Evolutionary conservation across 1,139 yeast species (phyloP), one percentile per base, ranked within the genome.

Genomic region (Zygoascus meyerae): DNA sequence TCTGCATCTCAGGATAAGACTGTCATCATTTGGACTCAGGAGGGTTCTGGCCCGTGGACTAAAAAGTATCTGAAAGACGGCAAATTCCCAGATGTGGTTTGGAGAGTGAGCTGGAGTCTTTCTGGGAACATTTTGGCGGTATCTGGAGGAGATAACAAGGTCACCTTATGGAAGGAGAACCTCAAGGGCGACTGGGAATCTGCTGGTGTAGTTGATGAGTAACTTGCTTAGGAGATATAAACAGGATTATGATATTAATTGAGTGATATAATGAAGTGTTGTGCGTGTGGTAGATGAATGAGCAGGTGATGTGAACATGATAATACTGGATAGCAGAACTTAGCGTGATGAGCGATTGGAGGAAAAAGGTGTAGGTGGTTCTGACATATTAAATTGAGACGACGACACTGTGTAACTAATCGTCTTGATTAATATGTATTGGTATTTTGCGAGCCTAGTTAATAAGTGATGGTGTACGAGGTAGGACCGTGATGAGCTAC

Each of bases 101-200:
- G 98, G 98, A 83, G 97, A 67, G 95, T 95, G 48, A 84, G 95
- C 56, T 92, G 98, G 98, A 87, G 97, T 16, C 76, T 89, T 58
- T 83, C 95, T 40, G 99, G 99, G 46, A 92, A 92, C 65, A 83
- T 94, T 40, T 77, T 92, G 61, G 99, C 99, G 3, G 87, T 92
- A 39, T 81, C 94, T 47, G 96, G 97, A 34, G 97, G 97, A 46
- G 97, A 92, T 65, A 90, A 90, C 68, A 87, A 86, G 69, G 92
- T 92, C 41, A 87, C 95, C 38, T 76, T 92, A 65, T 94, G 97
- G 97, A 90, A 89, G 71, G 98, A 94, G 70, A 86, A 84, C 63
- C 73, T 90, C 57, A 82, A 82, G 61, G 97, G 97, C 45, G 82
- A 83, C 61, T 92, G 98, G 98, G 97, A 90, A 69, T 75, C 87